Evolutionary conservation across 2,329 filamentous ascomycete species (phyloP).

Genomic region (Neocatenulostroma microsporum): DNA sequence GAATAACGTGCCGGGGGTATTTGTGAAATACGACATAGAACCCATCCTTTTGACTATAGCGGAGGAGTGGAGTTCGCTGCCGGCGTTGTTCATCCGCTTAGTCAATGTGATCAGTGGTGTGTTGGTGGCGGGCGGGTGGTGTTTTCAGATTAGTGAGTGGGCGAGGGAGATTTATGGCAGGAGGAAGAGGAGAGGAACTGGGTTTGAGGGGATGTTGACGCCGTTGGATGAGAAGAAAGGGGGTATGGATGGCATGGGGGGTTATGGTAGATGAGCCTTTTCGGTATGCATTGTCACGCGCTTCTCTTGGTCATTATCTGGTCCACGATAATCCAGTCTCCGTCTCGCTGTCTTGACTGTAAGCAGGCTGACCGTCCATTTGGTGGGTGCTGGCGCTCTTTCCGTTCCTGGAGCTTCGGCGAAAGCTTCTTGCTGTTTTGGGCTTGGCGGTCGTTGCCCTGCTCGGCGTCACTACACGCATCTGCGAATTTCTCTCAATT

Average conservation of each 20-base stretch:
- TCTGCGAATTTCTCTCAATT: not conserved
- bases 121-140: constrained; percentile 88
- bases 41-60: constrained; percentile 81
- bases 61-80: constrained; percentile 67
- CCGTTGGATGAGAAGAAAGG: constrained; percentile 11
- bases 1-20: constrained; percentile 72
- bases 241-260: too few species aligned
- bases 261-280: too few species aligned
- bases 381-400: too few species aligned
- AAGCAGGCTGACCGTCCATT: not conserved
- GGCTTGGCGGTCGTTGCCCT: not conserved
- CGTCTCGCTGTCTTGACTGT: too few species aligned
- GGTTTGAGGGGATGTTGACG: constrained; percentile 26
- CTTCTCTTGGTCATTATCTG: not conserved
- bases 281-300: not conserved
- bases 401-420: not conserved
- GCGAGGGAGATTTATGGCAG: constrained; percentile 34
- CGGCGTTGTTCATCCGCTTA: constrained; percentile 69
- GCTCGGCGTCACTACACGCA: too few species aligned
- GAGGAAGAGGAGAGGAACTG: constrained; percentile 1
- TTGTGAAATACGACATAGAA: constrained; percentile 99
- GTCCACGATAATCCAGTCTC: not conserved
- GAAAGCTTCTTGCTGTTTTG: not conserved
- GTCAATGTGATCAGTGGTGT: constrained; percentile 89
- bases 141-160: constrained; percentile 80